Evolutionary conservation across 2,329 filamentous ascomycete species (phyloP), one percentile per base, ranked within the genome.

Genomic region (Claviceps sp.): DNA sequence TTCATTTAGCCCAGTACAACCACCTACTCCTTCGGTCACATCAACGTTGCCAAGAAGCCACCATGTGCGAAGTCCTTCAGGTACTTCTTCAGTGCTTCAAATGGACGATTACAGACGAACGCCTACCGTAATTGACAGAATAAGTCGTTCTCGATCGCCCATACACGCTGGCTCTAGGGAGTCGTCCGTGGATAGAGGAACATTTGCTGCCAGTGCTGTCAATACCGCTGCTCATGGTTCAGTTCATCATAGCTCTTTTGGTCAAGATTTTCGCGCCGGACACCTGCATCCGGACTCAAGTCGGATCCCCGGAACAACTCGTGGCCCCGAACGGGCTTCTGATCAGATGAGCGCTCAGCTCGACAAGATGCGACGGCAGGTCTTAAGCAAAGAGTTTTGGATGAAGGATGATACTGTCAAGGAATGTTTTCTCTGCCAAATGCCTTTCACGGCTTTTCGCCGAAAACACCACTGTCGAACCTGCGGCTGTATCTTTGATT

Each of bases 381-480:
- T 98, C 7, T 71, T 97, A 46, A 95, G 87, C 65, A 93, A 90
- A 62, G 90, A 97, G 59, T 97, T 95, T 60, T 97, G 91, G 93
- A 98, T 98, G 93, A 87, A 89, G 54, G 93, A 98, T 64, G 93
- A 97, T 63, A 96, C 94, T 56, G 94, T 91, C 54, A 97, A 95
- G 64, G 91, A 96, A 61, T 98, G 93, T 63, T 98, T 96, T 64
- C 80, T 88, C 45, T 98, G 93, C 61, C 88, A 88, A 45, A 85
- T 88, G 54, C 79, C 87, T 2, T 98, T 98, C 63, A 89, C 89
- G 0, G 93, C 91, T 1, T 97, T 97, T 64, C 81, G 93, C 54
- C 82, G 93, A 57, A 98, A 98, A 64, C 93, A 98, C 65, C 93
- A 98, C 67, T 98, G 93, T 66, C 83, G 94, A 55, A 87, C 82